Conservation (phyloP, 257 asterid species). For the Scutellaria barbata region DNA sequence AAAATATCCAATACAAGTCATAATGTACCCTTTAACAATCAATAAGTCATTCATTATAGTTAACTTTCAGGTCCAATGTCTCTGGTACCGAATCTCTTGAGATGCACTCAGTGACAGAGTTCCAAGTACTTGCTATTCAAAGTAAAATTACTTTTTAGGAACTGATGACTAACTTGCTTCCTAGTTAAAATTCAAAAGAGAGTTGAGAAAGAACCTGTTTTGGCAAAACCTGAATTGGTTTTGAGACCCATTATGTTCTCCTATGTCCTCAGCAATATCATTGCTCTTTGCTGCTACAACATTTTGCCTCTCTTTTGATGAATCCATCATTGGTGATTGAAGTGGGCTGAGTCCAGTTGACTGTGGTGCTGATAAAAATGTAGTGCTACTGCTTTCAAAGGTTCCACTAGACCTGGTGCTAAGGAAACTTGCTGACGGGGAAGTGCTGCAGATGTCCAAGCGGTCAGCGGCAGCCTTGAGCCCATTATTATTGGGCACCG, state of each 20-base stretch:
- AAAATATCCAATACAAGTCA: constrained; percentile 9
- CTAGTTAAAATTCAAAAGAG: constrained; percentile 29
- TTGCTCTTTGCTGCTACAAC: constrained; percentile 42
- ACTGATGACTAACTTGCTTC: not conserved
- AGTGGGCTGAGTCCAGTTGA: constrained; percentile 61
- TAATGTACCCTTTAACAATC: constrained; percentile 12
- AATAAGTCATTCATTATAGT: not conserved
- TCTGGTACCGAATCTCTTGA: constrained; percentile 7
- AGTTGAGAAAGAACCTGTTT: constrained; percentile 58
- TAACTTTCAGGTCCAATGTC: constrained; percentile 13
- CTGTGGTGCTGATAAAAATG: constrained; percentile 63
- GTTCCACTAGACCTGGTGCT: constrained; percentile 88
- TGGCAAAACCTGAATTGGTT: constrained; percentile 50
- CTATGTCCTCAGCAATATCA: constrained; percentile 44
- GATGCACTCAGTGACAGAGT: not conserved
- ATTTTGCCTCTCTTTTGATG: constrained; percentile 53
- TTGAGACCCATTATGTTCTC: constrained; percentile 44
- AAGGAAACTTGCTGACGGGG: constrained; percentile 79
- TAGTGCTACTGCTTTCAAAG: constrained; percentile 61
- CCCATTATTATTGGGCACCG: constrained; percentile 50
- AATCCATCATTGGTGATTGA: constrained; percentile 62
- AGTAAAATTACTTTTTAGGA: not conserved
- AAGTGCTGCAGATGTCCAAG: constrained; percentile 56
- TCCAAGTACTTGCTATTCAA: not conserved
- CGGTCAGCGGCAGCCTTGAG: constrained; percentile 46